A percentile compares a stretch with the other conserved stretches of the same genome.
These are phyloP conservation scores for Mycena citricolor DNA, from an alignment of 1,284 basidiomycete genomes.

Conservation along the genomic window DNA sequence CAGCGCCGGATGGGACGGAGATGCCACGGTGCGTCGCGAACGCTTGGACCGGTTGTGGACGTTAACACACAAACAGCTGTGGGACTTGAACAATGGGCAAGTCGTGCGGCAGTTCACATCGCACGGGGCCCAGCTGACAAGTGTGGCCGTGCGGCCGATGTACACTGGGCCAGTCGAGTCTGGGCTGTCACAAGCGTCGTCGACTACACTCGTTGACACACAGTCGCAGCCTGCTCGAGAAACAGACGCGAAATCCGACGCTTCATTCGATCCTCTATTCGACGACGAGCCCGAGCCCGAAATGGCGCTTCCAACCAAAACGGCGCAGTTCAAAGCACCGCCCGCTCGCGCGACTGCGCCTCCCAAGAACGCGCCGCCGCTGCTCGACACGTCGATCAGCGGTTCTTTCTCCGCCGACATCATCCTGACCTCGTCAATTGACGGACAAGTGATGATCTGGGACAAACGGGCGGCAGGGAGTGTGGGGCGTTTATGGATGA, in stretches of 20 bases:
- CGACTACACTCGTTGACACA: slow-evolving; percentile 16
- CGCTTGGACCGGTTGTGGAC: slow-evolving; percentile 6
- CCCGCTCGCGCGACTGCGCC: slow-evolving; percentile 39
- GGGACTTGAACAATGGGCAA: slow-evolving; percentile 95
- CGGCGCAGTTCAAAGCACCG: slow-evolving; percentile 27
- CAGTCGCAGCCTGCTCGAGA: slow-evolving; percentile 31
- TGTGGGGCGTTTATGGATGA: slow-evolving; percentile 83
- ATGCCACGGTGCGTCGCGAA: slow-evolving; percentile 69
- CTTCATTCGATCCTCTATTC: slow-evolving; percentile 78
- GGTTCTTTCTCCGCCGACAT: slow-evolving; percentile 78
- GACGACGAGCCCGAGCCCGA: slow-evolving; percentile 69
- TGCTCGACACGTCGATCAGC: slow-evolving; percentile 63
- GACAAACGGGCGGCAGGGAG: slow-evolving; percentile 78
- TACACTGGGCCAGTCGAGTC: slow-evolving; percentile 35
- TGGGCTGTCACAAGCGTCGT: slow-evolving; percentile 8
- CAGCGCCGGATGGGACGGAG: slow-evolving; percentile 94
- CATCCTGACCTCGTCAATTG: slow-evolving; percentile 86
- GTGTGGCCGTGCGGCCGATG: slow-evolving; percentile 76
- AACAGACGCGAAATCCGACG: slow-evolving; percentile 69
- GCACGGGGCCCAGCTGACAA: slow-evolving; percentile 86
- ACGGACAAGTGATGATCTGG: slow-evolving; percentile 92
- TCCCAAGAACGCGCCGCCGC: slow-evolving; percentile 71
- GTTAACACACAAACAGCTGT: slow-evolving; percentile 63
- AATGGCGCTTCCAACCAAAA: slow-evolving; percentile 24
- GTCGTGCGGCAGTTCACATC: slow-evolving; percentile 75